phyloP scores from a whole-genome alignment of 441 rosid genomes.

The Erodium moschatum region DNA sequence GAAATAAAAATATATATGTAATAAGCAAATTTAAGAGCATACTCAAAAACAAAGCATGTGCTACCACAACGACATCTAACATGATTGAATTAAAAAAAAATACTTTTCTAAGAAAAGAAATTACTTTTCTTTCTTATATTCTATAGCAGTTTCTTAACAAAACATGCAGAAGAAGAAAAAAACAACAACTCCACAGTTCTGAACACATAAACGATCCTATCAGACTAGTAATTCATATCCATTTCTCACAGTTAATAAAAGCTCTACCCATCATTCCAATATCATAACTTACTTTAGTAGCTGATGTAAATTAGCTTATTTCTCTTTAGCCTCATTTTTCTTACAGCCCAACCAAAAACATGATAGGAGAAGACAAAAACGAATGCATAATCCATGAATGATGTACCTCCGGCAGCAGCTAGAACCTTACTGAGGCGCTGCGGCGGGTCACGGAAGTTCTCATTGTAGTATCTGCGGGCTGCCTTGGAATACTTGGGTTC shows the following conservation, averaged over 20 bases:
- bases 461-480: conserved; percentile 74
- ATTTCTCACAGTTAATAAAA: too few relatives aligned
- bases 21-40: background rate
- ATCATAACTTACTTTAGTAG: too few relatives aligned
- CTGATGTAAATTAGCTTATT: background rate
- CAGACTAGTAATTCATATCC: too few relatives aligned
- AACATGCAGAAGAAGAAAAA: too few relatives aligned
- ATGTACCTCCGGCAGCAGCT: conserved; percentile 82
- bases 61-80: background rate
- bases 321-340: background rate
- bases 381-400: background rate
- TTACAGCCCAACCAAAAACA: background rate
- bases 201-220: too few relatives aligned
- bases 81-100: background rate
- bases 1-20: background rate
- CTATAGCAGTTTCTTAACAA: too few relatives aligned
- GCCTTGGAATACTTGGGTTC: conserved; percentile 63
- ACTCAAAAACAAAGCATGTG: background rate
- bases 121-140: background rate
- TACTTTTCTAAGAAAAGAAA: too few relatives aligned
- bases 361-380: background rate
- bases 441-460: conserved; percentile 53
- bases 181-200: too few relatives aligned
- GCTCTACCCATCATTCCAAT: background rate
- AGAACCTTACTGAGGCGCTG: conserved; percentile 85